Base-by-base conservation (phyloP, 768 basidiomycete genomes). In the Tylopilus plumbeoviolaceoides region DNA sequence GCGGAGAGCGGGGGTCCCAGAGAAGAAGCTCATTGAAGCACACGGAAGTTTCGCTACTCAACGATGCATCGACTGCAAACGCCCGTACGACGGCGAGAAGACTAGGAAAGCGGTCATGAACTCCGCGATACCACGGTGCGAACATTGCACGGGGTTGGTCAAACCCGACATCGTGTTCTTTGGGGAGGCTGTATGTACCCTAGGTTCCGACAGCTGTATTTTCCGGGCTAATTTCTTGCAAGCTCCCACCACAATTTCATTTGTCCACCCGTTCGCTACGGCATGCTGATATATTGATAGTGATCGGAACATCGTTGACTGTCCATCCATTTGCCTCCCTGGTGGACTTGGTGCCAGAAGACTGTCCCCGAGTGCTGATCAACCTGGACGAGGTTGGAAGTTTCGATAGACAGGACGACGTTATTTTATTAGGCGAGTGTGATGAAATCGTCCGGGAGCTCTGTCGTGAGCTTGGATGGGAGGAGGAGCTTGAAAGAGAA, bases 101-200 rank as follows among this genome's bases (percentile, higher is more conserved):
- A 91, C 98, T 76, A 81, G 78, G 64, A 68, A 73, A 15, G 75
- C 78, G 6, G 79, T 95, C 30, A 67, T 77, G 52, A 66, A 71
- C n/a, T 83, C 83, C 39, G 68, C 80, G 55, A 59, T 68, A 47
- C 84, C 93, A 6, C 76, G 72, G 44, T 98, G 95, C 65, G 63
- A 75, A 31, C 50, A 61, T 20, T 93, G 92, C 57, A 73, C 72
- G 1, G 91, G 91, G 0, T 74, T 91, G 36, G 84, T 94, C 15
- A 93, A 95, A 68, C 92, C 92, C n/a, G 89, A 95, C 62, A 95
- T 95, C 40, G 90, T 95, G 12, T 95, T 95, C 71, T 95, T 95
- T 62, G 92, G 94, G 21, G 89, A 92, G 70, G 64, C 77, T 35
- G 85, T 88, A 63, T 30, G 83, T 72, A 15, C 31, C n/a, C 17